A percentile compares a stretch with the other conserved stretches of the same genome.
Evolutionary conservation across 345 rosid species (phyloP).

Genomic region (Brassica rapa): DNA sequence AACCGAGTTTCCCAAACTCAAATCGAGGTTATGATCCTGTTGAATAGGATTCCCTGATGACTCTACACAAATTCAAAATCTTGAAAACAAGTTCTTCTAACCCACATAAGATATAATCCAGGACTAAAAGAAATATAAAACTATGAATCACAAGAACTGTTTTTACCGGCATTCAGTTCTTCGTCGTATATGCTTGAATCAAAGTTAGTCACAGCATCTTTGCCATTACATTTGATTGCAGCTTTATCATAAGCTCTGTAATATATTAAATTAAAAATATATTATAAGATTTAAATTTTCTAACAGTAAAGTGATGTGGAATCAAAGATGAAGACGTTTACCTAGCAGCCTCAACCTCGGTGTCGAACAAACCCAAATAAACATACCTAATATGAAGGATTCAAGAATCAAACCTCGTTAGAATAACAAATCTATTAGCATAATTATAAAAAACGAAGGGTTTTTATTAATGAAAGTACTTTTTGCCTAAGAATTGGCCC

Average conservation of each 20-base stretch:
- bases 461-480: constrained; percentile 46
- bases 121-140: background rate
- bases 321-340: constrained; percentile 31
- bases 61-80: constrained; percentile 32
- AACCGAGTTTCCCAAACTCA: constrained; percentile 79
- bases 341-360: constrained; percentile 97
- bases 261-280: background rate
- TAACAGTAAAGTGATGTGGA: background rate
- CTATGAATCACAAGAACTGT: background rate
- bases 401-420: constrained; percentile 4
- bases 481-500: constrained; percentile 97
- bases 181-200: constrained; percentile 64
- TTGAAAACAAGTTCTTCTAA: background rate
- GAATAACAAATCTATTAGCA: background rate
- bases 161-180: constrained; percentile 44
- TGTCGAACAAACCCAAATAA: constrained; percentile 90
- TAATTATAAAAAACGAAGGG: background rate
- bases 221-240: constrained; percentile 77
- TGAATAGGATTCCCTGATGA: constrained; percentile 47
- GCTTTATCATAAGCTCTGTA: constrained; percentile 92
- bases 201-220: constrained; percentile 93
- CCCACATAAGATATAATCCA: background rate
- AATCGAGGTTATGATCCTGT: constrained; percentile 71
- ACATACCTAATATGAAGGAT: constrained; percentile 63
- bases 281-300: background rate